Evolutionary conservation across 768 basidiomycete species (phyloP), one percentile per base, ranked within the genome.

Genomic region (Podaxis sp.): DNA sequence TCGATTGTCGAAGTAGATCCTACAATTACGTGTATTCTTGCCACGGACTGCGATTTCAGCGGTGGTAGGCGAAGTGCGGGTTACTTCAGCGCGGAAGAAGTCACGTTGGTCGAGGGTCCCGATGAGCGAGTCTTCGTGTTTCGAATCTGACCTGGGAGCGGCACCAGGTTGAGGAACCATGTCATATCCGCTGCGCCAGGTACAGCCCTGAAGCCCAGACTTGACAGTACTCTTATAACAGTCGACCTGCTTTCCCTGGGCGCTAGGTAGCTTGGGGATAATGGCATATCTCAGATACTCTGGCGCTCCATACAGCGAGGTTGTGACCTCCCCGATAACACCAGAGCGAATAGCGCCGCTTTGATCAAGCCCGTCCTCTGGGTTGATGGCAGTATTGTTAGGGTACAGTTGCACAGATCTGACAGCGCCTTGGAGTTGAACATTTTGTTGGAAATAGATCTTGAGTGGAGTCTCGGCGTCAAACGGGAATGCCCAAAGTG

Each of bases 381-480:
- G 0, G 30, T 73, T 69, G 5, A 68, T 65, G 12, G 64, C 65
- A n/a, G 70, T 66, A 2, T 69, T 68, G 7, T 73, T 61, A 8
- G 68, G 61, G 46, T 72, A 64, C 15, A 46, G 33, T 15, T 13
- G 52, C 7, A 48, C 36, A 17, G 66, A 56, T 30, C 69, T 70
- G 26, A 68, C 61, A 33, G 75, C 67, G 24, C 64, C 60, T 12
- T 73, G 71, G 11, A 91, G 72, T 53, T 81, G 75, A 5, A 91
- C 75, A 1, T 70, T 77, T 69, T 93, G 92, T 54, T 80, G 79
- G 79, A 92, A 93, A 73, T 80, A 90, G 0, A 92, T 73, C 65
- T 90, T 92, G 68, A 92, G 74, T 0, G 90, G 90, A 4, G 82
- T 72, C 22, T 81, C 71, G 44, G 77, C 73, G 15, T 83, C 82